phyloP scores from a whole-genome alignment of 768 basidiomycete species.

The Thelephora ganbajun region DNA sequence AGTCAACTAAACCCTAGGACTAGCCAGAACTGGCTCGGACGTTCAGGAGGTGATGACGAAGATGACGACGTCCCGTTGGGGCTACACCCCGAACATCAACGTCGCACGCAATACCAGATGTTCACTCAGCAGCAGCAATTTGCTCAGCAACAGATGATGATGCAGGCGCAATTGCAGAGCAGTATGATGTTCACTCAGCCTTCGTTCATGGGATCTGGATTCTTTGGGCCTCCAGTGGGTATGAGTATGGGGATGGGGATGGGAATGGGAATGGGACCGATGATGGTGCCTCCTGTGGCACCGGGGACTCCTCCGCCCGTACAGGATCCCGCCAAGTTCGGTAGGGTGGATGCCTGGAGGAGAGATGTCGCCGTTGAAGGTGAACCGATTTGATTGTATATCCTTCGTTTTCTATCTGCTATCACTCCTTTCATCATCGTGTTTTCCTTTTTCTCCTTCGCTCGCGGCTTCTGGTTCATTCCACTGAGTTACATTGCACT shows the following conservation, averaged over 20 bases:
- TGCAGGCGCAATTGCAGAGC: constrained; percentile 65
- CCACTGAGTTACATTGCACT: not conserved
- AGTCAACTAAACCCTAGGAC: constrained; percentile 10
- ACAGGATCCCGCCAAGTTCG: constrained; percentile 53
- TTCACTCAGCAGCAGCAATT: constrained; percentile 31
- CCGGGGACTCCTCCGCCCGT: constrained; percentile 43
- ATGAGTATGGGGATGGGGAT: constrained; percentile 4
- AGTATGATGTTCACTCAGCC: constrained; percentile 59
- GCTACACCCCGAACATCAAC: constrained; percentile 64
- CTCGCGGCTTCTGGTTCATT: not conserved
- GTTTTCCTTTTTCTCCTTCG: constrained; percentile 7
- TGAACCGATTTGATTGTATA: constrained; percentile 16
- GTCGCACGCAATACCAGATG: constrained; percentile 42
- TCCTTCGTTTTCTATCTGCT: not conserved
- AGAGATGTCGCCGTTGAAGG: constrained; percentile 65
- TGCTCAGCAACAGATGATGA: constrained; percentile 48
- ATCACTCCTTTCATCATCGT: constrained; percentile 2
- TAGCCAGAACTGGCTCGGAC: constrained; percentile 7
- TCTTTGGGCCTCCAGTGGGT: constrained; percentile 41
- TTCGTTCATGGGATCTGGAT: constrained; percentile 56
- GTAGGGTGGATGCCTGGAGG: constrained; percentile 70
- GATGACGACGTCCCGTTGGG: constrained; percentile 65
- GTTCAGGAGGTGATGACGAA: constrained; percentile 26
- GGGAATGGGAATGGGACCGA: constrained; percentile 9
- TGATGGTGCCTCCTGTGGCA: constrained; percentile 31